These are phyloP conservation scores for Botrytis cinerea DNA, from an alignment of 2,329 filamentous ascomycete genomes.

Conservation along the genomic window DNA sequence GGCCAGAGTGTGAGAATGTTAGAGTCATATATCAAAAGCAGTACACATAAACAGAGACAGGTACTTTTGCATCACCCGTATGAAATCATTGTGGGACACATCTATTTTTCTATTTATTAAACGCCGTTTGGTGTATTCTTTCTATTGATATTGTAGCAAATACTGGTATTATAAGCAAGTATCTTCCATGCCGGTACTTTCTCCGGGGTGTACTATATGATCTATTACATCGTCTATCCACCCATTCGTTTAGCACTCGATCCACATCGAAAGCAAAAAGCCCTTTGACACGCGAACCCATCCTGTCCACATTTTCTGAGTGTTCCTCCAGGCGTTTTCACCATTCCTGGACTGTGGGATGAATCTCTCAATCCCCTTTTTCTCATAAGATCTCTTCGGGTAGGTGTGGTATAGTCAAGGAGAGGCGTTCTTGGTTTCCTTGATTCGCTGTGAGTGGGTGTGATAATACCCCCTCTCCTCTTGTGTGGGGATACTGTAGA, in stretches of 20 bases:
- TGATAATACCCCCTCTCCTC: not conserved
- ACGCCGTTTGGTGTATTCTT: not conserved
- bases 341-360: constrained; percentile 27
- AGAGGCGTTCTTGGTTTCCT: constrained; percentile 31
- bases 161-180: not conserved
- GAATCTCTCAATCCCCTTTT: constrained; percentile 24
- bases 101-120: not conserved
- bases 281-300: constrained; percentile 56
- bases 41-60: not conserved
- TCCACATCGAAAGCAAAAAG: constrained; percentile 61
- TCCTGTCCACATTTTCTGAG: constrained; percentile 55
- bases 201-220: not conserved
- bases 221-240: not conserved
- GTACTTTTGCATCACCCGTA: not conserved
- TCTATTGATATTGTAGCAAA: not conserved
- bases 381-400: constrained; percentile 20
- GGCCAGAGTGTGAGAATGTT: not conserved
- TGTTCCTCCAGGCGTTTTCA: constrained; percentile 54
- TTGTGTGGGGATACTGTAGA: not conserved
- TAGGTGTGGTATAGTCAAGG: constrained; percentile 34
- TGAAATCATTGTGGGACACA: not conserved
- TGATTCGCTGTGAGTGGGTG: constrained; percentile 10
- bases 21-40: not conserved
- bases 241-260: not conserved
- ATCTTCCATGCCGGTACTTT: not conserved